These are phyloP conservation scores for Cubamyces sp. DNA, from an alignment of 768 basidiomycete species.

Conservation along the genomic window DNA sequence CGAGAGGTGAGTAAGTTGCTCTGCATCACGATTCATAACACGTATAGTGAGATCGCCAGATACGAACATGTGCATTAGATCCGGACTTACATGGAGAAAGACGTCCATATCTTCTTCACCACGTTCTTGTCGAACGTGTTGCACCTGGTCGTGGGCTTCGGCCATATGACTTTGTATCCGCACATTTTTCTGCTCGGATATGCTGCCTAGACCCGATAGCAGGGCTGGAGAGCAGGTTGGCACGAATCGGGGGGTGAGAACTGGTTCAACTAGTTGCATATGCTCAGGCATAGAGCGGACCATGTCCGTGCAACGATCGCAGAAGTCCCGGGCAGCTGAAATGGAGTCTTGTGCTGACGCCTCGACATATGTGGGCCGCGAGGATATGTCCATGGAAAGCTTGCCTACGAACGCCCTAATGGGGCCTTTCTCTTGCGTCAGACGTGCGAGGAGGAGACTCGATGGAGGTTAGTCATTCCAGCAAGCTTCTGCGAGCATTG, in stretches of 20 bases:
- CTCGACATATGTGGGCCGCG: constrained; percentile 73
- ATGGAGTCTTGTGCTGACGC: constrained; percentile 53
- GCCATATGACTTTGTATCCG: constrained; percentile 83
- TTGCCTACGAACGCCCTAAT: constrained; percentile 87
- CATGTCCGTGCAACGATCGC: constrained; percentile 50
- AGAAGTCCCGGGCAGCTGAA: constrained; percentile 57
- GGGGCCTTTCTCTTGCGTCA: constrained; percentile 66
- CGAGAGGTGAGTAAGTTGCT: constrained; percentile 59
- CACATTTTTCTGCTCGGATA: constrained; percentile 51
- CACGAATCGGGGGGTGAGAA: constrained; percentile 88
- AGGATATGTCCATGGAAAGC: constrained; percentile 85
- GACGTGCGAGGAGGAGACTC: constrained; percentile 78
- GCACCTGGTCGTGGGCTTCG: constrained; percentile 76
- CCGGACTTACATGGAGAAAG: constrained; percentile 60
- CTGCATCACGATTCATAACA: constrained; percentile 45
- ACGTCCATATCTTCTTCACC: constrained; percentile 73
- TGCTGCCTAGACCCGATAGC: constrained; percentile 59
- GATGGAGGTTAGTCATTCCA: not conserved
- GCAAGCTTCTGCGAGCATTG: not conserved
- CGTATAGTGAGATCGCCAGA: not conserved
- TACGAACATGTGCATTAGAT: not conserved
- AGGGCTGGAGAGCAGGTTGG: constrained; percentile 84
- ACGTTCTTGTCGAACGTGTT: constrained; percentile 66
- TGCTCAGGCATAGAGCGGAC: constrained; percentile 46
- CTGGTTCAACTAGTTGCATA: constrained; percentile 69